These are phyloP conservation scores for Chaetomium sp. DNA, from an alignment of 2,329 filamentous ascomycete genomes.

Conservation along the genomic window DNA sequence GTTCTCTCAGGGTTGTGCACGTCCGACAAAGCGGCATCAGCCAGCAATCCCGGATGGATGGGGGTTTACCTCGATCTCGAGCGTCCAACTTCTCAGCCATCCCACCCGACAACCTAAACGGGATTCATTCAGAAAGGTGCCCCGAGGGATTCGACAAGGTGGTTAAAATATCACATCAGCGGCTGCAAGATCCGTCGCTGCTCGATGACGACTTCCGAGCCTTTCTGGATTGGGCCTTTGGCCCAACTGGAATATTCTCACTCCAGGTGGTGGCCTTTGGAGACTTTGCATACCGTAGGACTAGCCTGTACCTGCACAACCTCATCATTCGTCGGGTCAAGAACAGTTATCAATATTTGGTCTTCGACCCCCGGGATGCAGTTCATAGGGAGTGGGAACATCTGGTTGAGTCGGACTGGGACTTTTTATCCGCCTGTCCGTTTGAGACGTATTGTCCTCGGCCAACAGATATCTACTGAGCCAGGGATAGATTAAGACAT, in stretches of 20 bases:
- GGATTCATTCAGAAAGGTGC: too few relatives aligned
- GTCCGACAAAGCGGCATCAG: too few relatives aligned
- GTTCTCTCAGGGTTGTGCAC: too few relatives aligned
- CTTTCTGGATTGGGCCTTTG: constrained; percentile 5
- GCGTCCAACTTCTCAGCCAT: too few relatives aligned
- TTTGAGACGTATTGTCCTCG: neutral
- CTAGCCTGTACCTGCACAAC: constrained; percentile 1
- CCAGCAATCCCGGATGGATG: too few relatives aligned
- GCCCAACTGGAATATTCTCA: constrained; percentile 1
- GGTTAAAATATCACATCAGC: too few relatives aligned
- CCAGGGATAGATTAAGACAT: too few relatives aligned
- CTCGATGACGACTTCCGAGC: neutral
- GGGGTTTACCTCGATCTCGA: too few relatives aligned
- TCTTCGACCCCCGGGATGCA: constrained; percentile 4
- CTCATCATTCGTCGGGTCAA: neutral
- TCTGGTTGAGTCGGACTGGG: neutral
- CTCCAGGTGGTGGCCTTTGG: constrained; percentile 7
- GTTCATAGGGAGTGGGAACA: neutral
- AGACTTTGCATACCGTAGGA: constrained; percentile 5
- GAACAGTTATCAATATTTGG: neutral
- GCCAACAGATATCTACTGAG: too few relatives aligned
- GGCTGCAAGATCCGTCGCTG: too few relatives aligned
- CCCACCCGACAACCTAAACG: too few relatives aligned
- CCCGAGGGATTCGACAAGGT: too few relatives aligned
- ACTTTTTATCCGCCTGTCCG: neutral